Conservation (phyloP, 345 rosid species). For the Eucalyptus sp. region DNA sequence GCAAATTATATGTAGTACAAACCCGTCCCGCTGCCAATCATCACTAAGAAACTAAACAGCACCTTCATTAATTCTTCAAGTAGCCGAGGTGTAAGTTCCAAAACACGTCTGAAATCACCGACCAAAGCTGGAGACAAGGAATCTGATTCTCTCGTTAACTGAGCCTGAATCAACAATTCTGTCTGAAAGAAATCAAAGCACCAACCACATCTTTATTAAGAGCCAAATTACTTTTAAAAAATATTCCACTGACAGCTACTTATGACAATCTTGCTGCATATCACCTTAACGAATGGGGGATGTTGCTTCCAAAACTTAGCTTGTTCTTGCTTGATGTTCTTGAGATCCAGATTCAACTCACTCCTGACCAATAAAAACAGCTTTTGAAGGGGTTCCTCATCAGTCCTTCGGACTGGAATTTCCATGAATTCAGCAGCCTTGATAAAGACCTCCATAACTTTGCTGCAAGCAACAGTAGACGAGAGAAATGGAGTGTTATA, state of each 20-base stretch:
- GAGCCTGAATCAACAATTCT: conserved; percentile 96
- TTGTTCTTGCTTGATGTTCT: no score
- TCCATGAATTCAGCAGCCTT: no score
- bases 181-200: conserved; percentile 30
- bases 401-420: no score
- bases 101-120: conserved; percentile 72
- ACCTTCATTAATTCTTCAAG: conserved; percentile 98
- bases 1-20: no score
- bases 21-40: neutral
- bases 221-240: neutral
- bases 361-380: no score
- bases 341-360: no score
- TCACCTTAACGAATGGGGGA: no score
- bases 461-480: no score
- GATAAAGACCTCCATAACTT: no score
- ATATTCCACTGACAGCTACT: neutral
- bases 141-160: conserved; percentile 69
- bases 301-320: no score
- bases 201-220: neutral
- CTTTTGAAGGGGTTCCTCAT: no score
- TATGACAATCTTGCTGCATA: neutral
- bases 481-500: no score
- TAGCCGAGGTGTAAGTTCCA: conserved; percentile 94
- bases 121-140: conserved; percentile 68
- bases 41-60: neutral